Evolutionary conservation across 139 green algal species (phyloP), one percentile per base, ranked within the genome.

Genomic region (Edaphochlamys debaryana): DNA sequence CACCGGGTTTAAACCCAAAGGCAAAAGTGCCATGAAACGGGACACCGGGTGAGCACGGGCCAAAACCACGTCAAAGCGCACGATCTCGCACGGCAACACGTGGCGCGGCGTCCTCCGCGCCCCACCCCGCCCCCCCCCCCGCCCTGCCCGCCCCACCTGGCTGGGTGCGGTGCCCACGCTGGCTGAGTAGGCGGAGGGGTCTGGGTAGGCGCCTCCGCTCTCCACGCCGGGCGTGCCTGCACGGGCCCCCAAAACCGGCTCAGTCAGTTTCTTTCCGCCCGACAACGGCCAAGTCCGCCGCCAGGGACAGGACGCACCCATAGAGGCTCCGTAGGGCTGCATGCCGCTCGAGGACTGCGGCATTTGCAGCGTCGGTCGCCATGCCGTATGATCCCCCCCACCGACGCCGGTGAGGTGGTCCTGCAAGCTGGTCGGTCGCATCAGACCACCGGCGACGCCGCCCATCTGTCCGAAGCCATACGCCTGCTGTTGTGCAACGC

Each of bases 381-480:
- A 82, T 20, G 17, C 5, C 23, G 20, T 13, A 8, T 56, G 56
- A 42, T 80, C 58, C 11, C 60, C 34, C 25, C 7, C 58, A 11
- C 27, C n/a, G n/a, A 67, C 38, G 8, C 60, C 60, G 56, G 20
- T 52, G 4, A 82, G 32, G 56, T 82, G 76, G 60, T 82, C 63
- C 37, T 82, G 63, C 22, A 82, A 29, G 34, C 42, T 67, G 2
- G 42, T 73, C 0, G 76, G 76, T 4, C 76, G 76, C 19, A 82
- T 13, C 76, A 82, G 34, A 30, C 74, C 58, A 4, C 15, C 60
- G 34, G 60, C 75, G 17, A 72, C 45, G 40, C 60, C 60, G 23
- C 34, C 38, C 41, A 81, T 60, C 3, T 62, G 41, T 1, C 40
- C n/a, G 19, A 48, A 60, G 58, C 58, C 58, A 36, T 29, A 25